A percentile compares a stretch with the other conserved stretches of the same genome.
phyloP scores from a whole-genome alignment of 352 stramenopile species.

The Hyaloperonospora brassicae region DNA sequence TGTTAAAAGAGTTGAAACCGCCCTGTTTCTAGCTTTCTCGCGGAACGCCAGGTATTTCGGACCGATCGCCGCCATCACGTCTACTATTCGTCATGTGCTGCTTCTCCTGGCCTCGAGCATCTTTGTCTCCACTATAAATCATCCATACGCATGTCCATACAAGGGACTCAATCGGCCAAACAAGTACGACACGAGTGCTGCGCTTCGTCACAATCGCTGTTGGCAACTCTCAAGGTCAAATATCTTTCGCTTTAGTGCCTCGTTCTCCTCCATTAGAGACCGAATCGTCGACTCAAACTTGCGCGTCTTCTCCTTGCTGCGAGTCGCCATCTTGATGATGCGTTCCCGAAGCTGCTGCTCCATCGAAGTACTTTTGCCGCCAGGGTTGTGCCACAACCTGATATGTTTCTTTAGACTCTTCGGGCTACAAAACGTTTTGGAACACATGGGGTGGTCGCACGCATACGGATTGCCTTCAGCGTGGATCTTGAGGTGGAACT shows the following conservation, averaged over 20 bases:
- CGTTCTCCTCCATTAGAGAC: conserved; percentile 72
- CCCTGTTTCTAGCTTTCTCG: background rate
- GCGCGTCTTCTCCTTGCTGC: conserved; percentile 76
- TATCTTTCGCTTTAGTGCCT: conserved; percentile 56
- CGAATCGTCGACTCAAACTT: conserved; percentile 75
- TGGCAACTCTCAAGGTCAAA: conserved; percentile 43
- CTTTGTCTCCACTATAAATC: conserved; percentile 22
- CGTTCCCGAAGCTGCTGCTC: conserved; percentile 77
- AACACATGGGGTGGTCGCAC: conserved; percentile 69
- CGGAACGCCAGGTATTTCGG: no score
- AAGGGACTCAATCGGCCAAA: conserved; percentile 7
- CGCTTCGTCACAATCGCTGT: conserved; percentile 13
- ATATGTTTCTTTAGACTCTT: conserved; percentile 84
- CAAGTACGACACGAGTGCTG: background rate
- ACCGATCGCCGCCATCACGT: no score
- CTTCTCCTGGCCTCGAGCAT: conserved; percentile 2
- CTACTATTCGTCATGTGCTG: background rate
- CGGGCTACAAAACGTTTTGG: conserved; percentile 78
- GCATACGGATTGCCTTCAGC: conserved; percentile 73
- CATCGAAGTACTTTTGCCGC: conserved; percentile 77
- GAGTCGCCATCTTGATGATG: conserved; percentile 81
- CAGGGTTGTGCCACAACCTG: conserved; percentile 71
- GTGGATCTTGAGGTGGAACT: conserved; percentile 84
- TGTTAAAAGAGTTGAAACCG: conserved; percentile 8
- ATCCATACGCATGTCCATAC: conserved; percentile 20